Evolutionary conservation across 768 basidiomycete species (phyloP).

Genomic region (Rossbeevera mucosa): DNA sequence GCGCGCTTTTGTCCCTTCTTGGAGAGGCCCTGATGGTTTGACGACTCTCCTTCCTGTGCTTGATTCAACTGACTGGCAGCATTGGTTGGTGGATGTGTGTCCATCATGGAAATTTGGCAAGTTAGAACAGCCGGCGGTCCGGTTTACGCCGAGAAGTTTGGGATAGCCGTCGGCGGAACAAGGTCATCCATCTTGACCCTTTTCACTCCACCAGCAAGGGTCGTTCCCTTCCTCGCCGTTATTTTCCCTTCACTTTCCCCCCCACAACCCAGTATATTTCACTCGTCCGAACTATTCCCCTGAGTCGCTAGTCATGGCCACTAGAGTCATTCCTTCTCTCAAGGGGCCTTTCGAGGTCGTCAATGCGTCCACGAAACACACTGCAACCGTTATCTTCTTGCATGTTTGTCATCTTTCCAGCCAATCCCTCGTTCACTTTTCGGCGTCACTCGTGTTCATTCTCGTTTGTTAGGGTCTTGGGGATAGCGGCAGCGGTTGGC

Average conservation of each 20-base stretch:
- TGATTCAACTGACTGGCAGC: slow-evolving; percentile 12
- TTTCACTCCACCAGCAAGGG: slow-evolving; percentile 2
- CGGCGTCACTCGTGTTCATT: slow-evolving; percentile 2
- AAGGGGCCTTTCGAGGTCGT: slow-evolving; percentile 42
- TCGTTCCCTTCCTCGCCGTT: background rate
- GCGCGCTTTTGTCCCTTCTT: slow-evolving; percentile 78
- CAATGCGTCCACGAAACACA: slow-evolving; percentile 58
- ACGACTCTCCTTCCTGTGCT: slow-evolving; percentile 9
- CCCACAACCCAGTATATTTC: background rate
- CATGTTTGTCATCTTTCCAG: slow-evolving; percentile 53
- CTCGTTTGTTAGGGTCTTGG: slow-evolving; percentile 57
- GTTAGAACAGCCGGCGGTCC: slow-evolving; percentile 13
- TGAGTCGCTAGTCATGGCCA: slow-evolving; percentile 9
- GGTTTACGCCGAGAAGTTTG: slow-evolving; percentile 18
- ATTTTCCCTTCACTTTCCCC: background rate
- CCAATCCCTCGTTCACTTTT: background rate
- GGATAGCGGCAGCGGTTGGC: slow-evolving; percentile 71
- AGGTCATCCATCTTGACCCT: background rate
- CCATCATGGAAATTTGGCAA: slow-evolving; percentile 18
- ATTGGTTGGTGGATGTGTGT: slow-evolving; percentile 10
- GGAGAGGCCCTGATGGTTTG: slow-evolving; percentile 43
- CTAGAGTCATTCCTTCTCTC: slow-evolving; percentile 18
- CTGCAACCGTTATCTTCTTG: slow-evolving; percentile 84
- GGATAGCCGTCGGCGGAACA: background rate
- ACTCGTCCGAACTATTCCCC: background rate